Evolutionary conservation across 306 rosid genomes (phyloP).

Genomic region (Sicyos edulis): DNA sequence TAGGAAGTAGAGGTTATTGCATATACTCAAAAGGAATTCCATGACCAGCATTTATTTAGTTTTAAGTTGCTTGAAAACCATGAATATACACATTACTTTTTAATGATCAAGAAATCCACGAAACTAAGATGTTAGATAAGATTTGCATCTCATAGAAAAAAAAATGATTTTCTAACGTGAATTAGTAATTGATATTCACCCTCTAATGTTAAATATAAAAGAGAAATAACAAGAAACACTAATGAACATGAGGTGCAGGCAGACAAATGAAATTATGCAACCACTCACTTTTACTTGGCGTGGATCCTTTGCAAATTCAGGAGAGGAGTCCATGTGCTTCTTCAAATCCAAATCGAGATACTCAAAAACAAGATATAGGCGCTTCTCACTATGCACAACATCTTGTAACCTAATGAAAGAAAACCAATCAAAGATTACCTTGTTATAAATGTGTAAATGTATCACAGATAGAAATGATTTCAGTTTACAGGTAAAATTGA

Average conservation of each 20-base stretch:
- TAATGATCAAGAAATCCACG: background rate
- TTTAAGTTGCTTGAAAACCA: background rate
- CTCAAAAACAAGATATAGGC: conserved; percentile 89
- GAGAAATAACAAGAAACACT: background rate
- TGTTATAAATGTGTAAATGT: background rate
- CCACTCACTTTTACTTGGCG: conserved; percentile 74
- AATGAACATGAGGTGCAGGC: background rate
- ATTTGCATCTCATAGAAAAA: background rate
- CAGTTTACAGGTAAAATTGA: background rate
- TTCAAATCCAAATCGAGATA: conserved; percentile 94
- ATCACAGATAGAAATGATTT: conserved; percentile 3
- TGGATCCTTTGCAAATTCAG: conserved; percentile 75
- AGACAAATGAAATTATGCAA: conserved; percentile 1
- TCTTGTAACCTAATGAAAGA: conserved; percentile 69
- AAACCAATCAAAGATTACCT: conserved; percentile 23
- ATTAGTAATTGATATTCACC: background rate
- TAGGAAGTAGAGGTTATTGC: background rate
- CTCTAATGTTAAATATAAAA: background rate
- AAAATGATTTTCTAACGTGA: background rate
- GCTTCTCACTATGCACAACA: conserved; percentile 89
- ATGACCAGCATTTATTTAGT: background rate
- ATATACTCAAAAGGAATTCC: background rate
- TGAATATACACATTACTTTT: background rate
- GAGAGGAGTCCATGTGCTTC: conserved; percentile 98
- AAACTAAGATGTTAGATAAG: background rate